phyloP scores from a whole-genome alignment of 495 filamentous ascomycete genomes.

The Neurospora sp. region DNA sequence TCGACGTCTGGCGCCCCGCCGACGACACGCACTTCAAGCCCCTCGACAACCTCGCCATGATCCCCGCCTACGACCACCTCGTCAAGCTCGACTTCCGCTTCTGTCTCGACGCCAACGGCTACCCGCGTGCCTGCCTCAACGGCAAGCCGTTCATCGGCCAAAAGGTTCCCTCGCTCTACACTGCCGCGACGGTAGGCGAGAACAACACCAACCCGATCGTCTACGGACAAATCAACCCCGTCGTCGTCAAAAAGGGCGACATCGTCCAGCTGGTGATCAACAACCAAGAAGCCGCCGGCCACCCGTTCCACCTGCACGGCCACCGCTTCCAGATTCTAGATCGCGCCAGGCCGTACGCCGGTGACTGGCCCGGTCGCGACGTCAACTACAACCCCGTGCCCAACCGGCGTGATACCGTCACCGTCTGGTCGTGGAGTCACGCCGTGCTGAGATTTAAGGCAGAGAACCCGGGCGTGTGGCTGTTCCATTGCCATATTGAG shows the following conservation, averaged over 20 bases:
- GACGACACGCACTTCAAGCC: conserved; percentile 58
- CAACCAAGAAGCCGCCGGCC: conserved; percentile 57
- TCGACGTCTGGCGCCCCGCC: conserved; percentile 43
- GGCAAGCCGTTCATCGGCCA: conserved; percentile 61
- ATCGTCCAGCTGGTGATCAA: conserved; percentile 74
- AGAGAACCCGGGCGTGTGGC: conserved; percentile 66
- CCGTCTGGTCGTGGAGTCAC: conserved; percentile 43
- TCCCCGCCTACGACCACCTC: conserved; percentile 39
- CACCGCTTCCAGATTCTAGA: conserved; percentile 69
- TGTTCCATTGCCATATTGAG: conserved; percentile 78
- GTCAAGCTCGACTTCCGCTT: conserved; percentile 52
- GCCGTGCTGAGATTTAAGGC: conserved; percentile 50
- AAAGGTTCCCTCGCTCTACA: conserved; percentile 72
- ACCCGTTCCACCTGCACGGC: conserved; percentile 53
- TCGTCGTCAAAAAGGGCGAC: conserved; percentile 52
- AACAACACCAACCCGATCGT: conserved; percentile 50
- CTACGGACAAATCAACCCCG: conserved; percentile 68
- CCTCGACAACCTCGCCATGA: conserved; percentile 39
- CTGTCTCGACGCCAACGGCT: conserved; percentile 50
- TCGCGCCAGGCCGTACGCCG: conserved; percentile 32
- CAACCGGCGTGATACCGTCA: conserved; percentile 45
- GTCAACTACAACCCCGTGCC: conserved; percentile 33
- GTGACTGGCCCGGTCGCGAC: conserved; percentile 30
- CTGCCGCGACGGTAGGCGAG: conserved; percentile 52
- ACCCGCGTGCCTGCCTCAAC: conserved; percentile 70